These are phyloP conservation scores for Fomitopsis serialis DNA, from an alignment of 768 basidiomycete genomes.

Conservation along the genomic window DNA sequence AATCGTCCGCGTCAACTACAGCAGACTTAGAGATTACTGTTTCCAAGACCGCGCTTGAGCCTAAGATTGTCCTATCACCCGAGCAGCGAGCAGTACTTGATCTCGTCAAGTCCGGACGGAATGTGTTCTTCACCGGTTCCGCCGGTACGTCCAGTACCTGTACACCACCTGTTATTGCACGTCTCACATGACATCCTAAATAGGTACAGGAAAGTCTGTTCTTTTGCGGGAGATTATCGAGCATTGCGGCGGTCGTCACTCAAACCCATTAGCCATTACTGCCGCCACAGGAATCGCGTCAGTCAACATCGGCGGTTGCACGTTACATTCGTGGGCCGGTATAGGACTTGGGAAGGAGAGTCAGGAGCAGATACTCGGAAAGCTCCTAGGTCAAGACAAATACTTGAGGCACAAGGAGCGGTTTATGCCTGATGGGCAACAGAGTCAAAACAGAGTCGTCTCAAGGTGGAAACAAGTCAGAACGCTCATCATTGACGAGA, in stretches of 20 bases:
- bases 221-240: constrained; percentile 71
- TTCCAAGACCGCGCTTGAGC: too few species aligned
- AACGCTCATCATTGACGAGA: constrained; percentile 81
- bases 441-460: neutral
- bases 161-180: neutral
- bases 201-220: constrained; percentile 82
- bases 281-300: constrained; percentile 80
- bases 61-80: constrained; percentile 33
- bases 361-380: constrained; percentile 46
- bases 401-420: constrained; percentile 4
- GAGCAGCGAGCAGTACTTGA: constrained; percentile 48
- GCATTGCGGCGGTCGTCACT: constrained; percentile 30
- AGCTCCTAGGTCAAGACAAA: constrained; percentile 38
- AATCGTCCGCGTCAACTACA: too few species aligned
- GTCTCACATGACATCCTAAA: too few species aligned
- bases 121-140: constrained; percentile 83
- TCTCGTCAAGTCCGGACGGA: constrained; percentile 53
- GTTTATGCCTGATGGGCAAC: neutral
- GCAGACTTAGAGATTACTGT: too few species aligned
- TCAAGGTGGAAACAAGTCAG: neutral
- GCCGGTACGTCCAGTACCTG: constrained; percentile 45
- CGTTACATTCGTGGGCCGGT: constrained; percentile 80
- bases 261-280: constrained; percentile 57
- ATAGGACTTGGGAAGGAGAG: constrained; percentile 67
- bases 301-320: constrained; percentile 77